Percentiles rank a stretch among this genome's conserved stretches.
These are phyloP conservation scores for Wickerhamiella siamensis DNA, from an alignment of 805 yeast species.

Conservation along the genomic window DNA sequence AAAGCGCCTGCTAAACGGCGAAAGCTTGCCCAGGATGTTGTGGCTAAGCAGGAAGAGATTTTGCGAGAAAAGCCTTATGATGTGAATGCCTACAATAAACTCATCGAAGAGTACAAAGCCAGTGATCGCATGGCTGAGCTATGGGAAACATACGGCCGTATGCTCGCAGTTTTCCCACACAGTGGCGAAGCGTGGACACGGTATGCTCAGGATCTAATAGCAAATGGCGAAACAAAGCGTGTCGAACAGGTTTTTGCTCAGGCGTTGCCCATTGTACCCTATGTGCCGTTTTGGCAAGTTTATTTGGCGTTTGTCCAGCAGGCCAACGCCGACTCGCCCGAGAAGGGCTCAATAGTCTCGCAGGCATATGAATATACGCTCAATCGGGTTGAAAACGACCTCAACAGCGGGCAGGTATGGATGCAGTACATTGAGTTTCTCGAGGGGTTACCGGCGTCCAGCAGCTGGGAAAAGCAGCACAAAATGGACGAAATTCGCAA, in stretches of 20 bases:
- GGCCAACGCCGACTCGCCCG: conserved; percentile 63
- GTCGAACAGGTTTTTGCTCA: conserved; percentile 55
- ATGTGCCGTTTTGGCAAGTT: conserved; percentile 58
- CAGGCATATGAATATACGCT: conserved; percentile 78
- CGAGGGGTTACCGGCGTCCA: conserved; percentile 41
- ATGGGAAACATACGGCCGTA: conserved; percentile 35
- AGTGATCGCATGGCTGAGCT: conserved; percentile 49
- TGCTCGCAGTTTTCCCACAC: conserved; percentile 50
- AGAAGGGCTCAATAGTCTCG: conserved; percentile 54
- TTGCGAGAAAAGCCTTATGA: conserved; percentile 44
- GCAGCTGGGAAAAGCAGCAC: conserved; percentile 72
- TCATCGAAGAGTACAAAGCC: conserved; percentile 34
- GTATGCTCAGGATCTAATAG: conserved; percentile 51
- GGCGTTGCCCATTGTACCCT: conserved; percentile 46
- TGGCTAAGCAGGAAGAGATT: conserved; percentile 45
- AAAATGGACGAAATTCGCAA: conserved; percentile 63
- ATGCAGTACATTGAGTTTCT: conserved; percentile 67
- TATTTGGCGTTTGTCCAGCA: conserved; percentile 69
- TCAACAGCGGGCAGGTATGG: conserved; percentile 61
- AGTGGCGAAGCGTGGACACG: conserved; percentile 62
- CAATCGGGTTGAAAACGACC: conserved; percentile 64
- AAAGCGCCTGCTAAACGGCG: conserved; percentile 13
- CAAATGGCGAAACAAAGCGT: conserved; percentile 46
- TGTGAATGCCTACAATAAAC: conserved; percentile 40
- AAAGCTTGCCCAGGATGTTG: conserved; percentile 32